Base-by-base conservation (phyloP, 495 filamentous ascomycete genomes). In the Entonaema liquescens region DNA sequence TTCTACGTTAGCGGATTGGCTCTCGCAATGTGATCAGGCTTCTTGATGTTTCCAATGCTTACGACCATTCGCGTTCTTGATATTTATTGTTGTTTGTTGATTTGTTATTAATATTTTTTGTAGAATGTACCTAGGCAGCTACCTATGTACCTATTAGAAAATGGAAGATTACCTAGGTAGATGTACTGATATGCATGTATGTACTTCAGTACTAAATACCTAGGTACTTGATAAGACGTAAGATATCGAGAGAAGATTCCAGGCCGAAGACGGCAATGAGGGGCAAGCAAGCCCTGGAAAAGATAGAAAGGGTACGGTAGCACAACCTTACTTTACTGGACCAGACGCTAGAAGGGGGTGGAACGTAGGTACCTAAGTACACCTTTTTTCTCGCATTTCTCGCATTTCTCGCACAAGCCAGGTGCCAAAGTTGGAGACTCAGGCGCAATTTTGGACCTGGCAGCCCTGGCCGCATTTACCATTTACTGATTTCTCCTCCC, bases 401-500 rank as follows among this genome's bases (percentile, higher is more conserved):
- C 31, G 31, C 31, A 33, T 33, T 63, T 72, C 49, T 59, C 65
- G 70, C 70, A 68, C 65, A 68, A 74, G 67, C 67, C 68, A 74
- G 44, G 71, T 67, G 62, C 67, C 53, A 74, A 56, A 69, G 58
- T 63, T 63, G 62, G 59, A 67, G 67, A 50, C 53, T 67, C 65
- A 71, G 73, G 72, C 64, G 70, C 65, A 72, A 68, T 75, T 63
- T 68, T 68, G 52, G 55, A 50, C 62, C 62, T 63, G 68, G 65
- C 67, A 74, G 73, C 70, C 64, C 75, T 71, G 67, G 63, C 69
- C 60, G 52, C 72, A 50, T 62, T 49, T 73, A 67, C 61, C 72
- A 50, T 62, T 49, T 73, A 67, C 61, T 74, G 69, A 74, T 73
- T 77, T 77, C 75, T 77, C 75, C 75, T 76, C 75, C 73, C 75